Base-by-base conservation (phyloP, 139 green algal genomes). In the Spirogloea muscicola region DNA sequence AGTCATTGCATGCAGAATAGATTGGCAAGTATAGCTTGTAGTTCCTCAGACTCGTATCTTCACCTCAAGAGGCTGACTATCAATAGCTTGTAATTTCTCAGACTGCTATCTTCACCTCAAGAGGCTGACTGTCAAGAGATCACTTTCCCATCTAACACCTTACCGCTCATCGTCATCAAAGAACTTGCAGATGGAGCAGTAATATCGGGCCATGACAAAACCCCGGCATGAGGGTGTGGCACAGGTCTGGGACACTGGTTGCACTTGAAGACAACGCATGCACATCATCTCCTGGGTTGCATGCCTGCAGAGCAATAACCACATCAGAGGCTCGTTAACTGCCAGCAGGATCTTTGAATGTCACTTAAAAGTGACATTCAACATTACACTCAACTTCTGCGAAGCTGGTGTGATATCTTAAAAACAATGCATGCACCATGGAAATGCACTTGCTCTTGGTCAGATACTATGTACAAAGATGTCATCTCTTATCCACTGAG, bases 121-220 rank as follows among this genome's bases (percentile, higher is more conserved):
- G 43, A 16, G 43, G 18, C 18, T 6, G 49, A 2, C 18, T 7
- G 1, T 6, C 27, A 59, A 59, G 49, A 0, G 49, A 6, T 36
- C 10, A 36, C 83, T 70, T 39, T 79, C 33, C 27, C 68, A 38
- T 1, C 52, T 85, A 58, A 93, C 86, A 0, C 88, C 80, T 78
- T 51, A 73, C 72, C 43, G 64, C 37, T 51, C 60, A 29, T 68
- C 46, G 77, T 97, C 88, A 68, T 98, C 94, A 72, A 93, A 96
- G 41, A 98, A 84, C 79, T 96, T 92, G 86, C 94, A 98, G 76
- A 98, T 95, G 69, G 55, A 63, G 86, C 94, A 98, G 87, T 94
- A 96, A 88, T 98, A 97, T n/a, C 84, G 60, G 3, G 92, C 89
- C 87, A 97, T 89, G 37, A 6, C 33, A 2, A 51, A 31, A 3